Evolutionary conservation across 75 land plant genomes (phyloP).

Genomic region (Sequoiadendron giganteum): DNA sequence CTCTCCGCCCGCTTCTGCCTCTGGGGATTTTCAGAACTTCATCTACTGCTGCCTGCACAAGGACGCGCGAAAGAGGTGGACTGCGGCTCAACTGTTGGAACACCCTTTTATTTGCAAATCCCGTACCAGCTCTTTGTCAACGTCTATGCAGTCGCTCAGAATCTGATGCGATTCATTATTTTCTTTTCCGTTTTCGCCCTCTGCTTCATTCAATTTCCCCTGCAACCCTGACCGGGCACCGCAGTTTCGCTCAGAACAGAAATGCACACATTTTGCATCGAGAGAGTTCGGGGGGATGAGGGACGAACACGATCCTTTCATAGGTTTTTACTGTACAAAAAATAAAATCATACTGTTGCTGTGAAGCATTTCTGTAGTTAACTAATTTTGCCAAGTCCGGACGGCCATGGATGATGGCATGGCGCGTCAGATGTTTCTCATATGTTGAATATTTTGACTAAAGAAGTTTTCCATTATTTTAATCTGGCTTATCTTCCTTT

Average conservation of each 20-base stretch:
- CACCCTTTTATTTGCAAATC: slow-evolving; percentile 58
- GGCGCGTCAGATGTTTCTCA: too few species aligned
- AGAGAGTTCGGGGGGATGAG: too few species aligned
- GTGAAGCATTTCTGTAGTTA: not conserved
- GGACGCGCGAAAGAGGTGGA: slow-evolving; percentile 59
- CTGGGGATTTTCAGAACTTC: slow-evolving; percentile 61
- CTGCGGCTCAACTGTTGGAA: slow-evolving; percentile 45
- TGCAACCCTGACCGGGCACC: not conserved
- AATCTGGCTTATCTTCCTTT: too few species aligned
- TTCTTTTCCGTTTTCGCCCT: too few species aligned
- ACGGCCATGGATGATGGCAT: not conserved
- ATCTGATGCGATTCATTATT: not conserved
- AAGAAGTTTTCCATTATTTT: too few species aligned
- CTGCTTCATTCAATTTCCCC: not conserved
- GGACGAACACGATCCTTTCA: not conserved
- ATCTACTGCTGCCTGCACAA: slow-evolving; percentile 61
- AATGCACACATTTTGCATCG: too few species aligned
- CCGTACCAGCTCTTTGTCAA: not conserved
- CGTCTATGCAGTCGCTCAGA: not conserved
- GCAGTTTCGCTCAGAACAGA: too few species aligned
- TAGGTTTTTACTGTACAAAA: not conserved
- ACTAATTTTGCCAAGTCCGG: not conserved
- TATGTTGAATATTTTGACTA: too few species aligned
- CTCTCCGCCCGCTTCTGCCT: slow-evolving; percentile 56
- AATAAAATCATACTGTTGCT: too few species aligned